Base-by-base conservation (phyloP, 208 protist species). In the Polymyxa betae region DNA sequence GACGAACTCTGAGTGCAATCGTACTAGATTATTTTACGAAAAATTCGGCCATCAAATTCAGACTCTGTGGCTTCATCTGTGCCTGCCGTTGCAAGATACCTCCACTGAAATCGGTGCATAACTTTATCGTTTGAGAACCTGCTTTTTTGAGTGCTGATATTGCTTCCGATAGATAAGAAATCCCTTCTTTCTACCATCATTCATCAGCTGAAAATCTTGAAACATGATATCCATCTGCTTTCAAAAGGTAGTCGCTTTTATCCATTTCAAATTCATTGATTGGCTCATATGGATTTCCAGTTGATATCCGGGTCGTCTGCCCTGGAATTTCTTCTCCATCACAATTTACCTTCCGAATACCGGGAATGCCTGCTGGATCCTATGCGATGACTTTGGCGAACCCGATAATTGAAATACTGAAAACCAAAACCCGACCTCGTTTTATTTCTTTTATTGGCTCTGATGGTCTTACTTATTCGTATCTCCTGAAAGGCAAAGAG, bases 401-500 rank as follows among this genome's bases (percentile, higher is more conserved):
- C n/a, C 72, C 72, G 5, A 20, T 24, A 12, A 0, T 77, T 12
- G 10, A 78, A 10, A 90, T 90, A 0, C 38, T 90, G 20, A 43
- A 90, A 24, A 89, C 89, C 0, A 91, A 91, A 44, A 82, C 82
- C 38, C 0, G 66, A 0, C 89, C 89, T 45, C 0, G 64, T 38
- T 38, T n/a, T 46, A 88, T 91, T 29, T 45, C 54, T 20, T 88
- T 91, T 38, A 1, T 0, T 0, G 32, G 54, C 20, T 40, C 29
- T 0, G 66, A 91, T 49, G 89, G 89, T 0, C 54, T 54, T 10
- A 38, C 1, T 0, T 88, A 88, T 44, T 10, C 38, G 38, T 91
- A 89, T 44, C 35, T 91, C 0, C 38, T 91, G 0, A 91, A 91
- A 44, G 40, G 77, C 0, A 66, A 64, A 54, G 89, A 91, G 64